Percentiles rank a stretch among this genome's conserved stretches.
phyloP scores from a whole-genome alignment of 768 basidiomycete genomes.

The Inosperma sp. region DNA sequence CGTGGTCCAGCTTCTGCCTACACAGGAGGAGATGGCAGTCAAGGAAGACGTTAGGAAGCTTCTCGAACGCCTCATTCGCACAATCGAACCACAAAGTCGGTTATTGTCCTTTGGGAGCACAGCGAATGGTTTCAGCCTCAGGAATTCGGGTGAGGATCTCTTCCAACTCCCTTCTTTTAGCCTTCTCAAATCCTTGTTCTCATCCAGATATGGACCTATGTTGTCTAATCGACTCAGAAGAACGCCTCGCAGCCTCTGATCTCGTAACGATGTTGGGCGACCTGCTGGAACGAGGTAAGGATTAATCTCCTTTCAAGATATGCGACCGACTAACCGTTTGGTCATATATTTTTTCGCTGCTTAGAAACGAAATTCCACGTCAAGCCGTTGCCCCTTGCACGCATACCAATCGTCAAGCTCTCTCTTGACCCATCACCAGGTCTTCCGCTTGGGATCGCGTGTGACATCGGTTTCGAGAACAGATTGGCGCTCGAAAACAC shows the following conservation, averaged over 20 bases:
- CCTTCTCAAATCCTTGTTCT: conserved; percentile 5
- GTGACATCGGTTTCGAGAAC: conserved; percentile 99
- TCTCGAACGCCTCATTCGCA: conserved; percentile 91
- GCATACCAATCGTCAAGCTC: conserved; percentile 98
- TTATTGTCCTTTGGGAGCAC: conserved; percentile 94
- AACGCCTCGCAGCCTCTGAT: conserved; percentile 76
- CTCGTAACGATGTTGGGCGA: conserved; percentile 93
- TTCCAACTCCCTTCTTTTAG: background rate
- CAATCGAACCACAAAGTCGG: conserved; percentile 87
- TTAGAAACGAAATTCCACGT: conserved; percentile 94
- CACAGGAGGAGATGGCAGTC: conserved; percentile 82
- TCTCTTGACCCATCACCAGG: conserved; percentile 83
- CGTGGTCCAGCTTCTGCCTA: conserved; percentile 87
- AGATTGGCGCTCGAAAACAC: conserved; percentile 96
- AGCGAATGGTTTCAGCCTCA: conserved; percentile 93
- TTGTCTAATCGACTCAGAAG: conserved; percentile 87
- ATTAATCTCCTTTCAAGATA: conserved; percentile 5
- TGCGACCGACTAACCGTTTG: conserved; percentile 2
- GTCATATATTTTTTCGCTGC: conserved; percentile 8
- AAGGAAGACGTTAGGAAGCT: conserved; percentile 96
- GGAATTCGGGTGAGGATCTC: conserved; percentile 74
- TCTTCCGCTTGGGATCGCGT: conserved; percentile 84
- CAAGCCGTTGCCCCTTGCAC: conserved; percentile 92
- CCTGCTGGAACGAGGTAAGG: conserved; percentile 84
- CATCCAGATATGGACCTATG: conserved; percentile 94